phyloP scores from a whole-genome alignment of 1,284 basidiomycete species.

The Moesziomyces globuligerus region DNA sequence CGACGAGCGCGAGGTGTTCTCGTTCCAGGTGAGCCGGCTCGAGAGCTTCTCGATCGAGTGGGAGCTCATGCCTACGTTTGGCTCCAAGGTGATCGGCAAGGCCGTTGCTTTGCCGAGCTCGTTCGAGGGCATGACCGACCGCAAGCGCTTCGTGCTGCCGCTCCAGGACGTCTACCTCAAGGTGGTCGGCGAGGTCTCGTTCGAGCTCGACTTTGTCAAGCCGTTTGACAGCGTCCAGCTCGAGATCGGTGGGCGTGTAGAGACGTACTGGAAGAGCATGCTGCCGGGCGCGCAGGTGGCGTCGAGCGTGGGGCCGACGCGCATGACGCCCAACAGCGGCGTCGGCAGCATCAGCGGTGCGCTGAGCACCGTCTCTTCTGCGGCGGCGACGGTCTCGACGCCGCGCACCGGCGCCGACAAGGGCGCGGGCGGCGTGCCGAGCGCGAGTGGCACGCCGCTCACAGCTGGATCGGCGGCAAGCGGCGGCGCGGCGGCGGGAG shows the following conservation, averaged over 20 bases:
- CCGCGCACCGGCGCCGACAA: slow-evolving; percentile 14
- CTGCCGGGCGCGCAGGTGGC: slow-evolving; percentile 46
- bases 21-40: slow-evolving; percentile 84
- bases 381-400: slow-evolving; percentile 14
- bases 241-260: slow-evolving; percentile 86
- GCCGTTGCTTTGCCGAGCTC: slow-evolving; percentile 85
- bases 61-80: slow-evolving; percentile 96
- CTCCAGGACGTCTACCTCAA: slow-evolving; percentile 92
- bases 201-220: slow-evolving; percentile 86
- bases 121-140: slow-evolving; percentile 70
- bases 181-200: slow-evolving; percentile 92
- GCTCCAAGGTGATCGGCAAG: slow-evolving; percentile 95
- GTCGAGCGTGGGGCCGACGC: slow-evolving; percentile 30
- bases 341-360: slow-evolving; percentile 33
- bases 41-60: slow-evolving; percentile 86
- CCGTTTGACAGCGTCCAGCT: slow-evolving; percentile 92
- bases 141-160: slow-evolving; percentile 70
- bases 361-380: slow-evolving; percentile 10
- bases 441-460: slow-evolving; percentile 16
- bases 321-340: slow-evolving; percentile 59
- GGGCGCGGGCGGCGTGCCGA: slow-evolving; percentile 13
- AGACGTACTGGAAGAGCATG: slow-evolving; percentile 68
- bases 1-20: slow-evolving; percentile 82
- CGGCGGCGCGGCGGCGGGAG: slow-evolving; percentile 7
- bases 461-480: slow-evolving; percentile 21